These are phyloP conservation scores for Dictyostelium firmibasis DNA, from an alignment of 78 protist species.

Conservation along the genomic window DNA sequence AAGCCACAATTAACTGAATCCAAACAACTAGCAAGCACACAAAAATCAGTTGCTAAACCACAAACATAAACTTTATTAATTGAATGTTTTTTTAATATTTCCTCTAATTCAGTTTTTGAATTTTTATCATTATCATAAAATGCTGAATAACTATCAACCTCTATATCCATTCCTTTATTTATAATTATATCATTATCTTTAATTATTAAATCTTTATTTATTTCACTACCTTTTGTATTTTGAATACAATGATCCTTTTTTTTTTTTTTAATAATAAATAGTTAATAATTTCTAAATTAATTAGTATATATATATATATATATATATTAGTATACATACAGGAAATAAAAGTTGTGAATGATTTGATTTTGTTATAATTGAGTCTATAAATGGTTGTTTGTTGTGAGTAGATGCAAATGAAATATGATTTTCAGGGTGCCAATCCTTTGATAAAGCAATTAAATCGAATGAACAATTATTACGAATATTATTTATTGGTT, in stretches of 20 bases:
- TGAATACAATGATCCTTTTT: constrained; percentile 84
- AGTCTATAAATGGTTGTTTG: constrained; percentile 9
- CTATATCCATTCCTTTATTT: constrained; percentile 64
- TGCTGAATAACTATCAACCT: constrained; percentile 84
- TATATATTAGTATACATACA: neutral
- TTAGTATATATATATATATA: neutral
- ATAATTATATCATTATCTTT: neutral
- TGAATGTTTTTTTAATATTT: constrained; percentile 10
- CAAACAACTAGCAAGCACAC: constrained; percentile 65
- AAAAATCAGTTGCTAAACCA: constrained; percentile 86
- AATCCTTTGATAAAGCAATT: constrained; percentile 80
- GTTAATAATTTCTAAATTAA: neutral
- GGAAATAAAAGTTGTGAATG: constrained; percentile 86
- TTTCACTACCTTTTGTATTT: constrained; percentile 66
- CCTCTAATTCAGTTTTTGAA: constrained; percentile 51
- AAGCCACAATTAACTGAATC: constrained; percentile 64
- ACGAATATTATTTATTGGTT: constrained; percentile 40
- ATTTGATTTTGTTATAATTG: neutral
- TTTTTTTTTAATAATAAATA: neutral
- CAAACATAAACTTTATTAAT: constrained; percentile 55
- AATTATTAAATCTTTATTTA: constrained; percentile 33
- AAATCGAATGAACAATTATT: constrained; percentile 27
- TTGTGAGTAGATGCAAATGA: constrained; percentile 82
- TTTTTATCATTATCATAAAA: constrained; percentile 69
- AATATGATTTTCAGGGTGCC: constrained; percentile 85